phyloP scores from a whole-genome alignment of 176 grass and related monocot genomes.

The Cymbopogon citratus region DNA sequence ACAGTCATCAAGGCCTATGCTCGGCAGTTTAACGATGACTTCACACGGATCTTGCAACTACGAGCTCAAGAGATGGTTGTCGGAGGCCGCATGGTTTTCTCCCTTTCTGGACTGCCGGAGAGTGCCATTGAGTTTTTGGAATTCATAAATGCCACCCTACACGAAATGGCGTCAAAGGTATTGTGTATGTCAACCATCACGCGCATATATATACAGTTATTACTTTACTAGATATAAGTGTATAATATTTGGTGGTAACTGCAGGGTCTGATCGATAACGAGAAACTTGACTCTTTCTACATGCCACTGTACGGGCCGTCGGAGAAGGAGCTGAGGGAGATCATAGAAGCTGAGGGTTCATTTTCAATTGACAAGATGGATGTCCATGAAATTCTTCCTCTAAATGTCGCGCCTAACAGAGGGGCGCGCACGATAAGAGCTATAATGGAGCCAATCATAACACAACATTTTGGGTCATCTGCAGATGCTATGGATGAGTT shows the following conservation, averaged over 20 bases:
- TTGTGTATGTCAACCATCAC: background rate
- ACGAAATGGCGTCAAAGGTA: background rate
- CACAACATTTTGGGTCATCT: background rate
- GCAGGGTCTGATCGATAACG: background rate
- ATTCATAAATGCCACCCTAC: background rate
- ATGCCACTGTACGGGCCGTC: background rate
- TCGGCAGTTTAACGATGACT: background rate
- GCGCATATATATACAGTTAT: background rate
- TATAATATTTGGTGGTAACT: background rate
- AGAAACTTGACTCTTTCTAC: background rate
- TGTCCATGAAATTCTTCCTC: background rate
- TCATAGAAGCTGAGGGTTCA: background rate
- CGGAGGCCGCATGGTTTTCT: background rate
- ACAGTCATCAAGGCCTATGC: background rate
- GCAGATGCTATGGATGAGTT: background rate
- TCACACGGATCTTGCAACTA: background rate
- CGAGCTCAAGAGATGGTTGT: background rate
- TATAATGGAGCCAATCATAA: background rate
- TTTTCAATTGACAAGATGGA: background rate
- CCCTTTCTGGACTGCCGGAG: background rate
- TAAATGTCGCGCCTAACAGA: background rate
- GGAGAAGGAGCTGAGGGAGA: background rate
- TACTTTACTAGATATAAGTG: background rate
- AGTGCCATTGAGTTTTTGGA: background rate
- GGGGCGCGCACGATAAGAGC: background rate